A percentile compares a stretch with the other conserved stretches of the same genome.
phyloP scores from a whole-genome alignment of 2,329 filamentous ascomycete species.

The Aspergillus proliferans region DNA sequence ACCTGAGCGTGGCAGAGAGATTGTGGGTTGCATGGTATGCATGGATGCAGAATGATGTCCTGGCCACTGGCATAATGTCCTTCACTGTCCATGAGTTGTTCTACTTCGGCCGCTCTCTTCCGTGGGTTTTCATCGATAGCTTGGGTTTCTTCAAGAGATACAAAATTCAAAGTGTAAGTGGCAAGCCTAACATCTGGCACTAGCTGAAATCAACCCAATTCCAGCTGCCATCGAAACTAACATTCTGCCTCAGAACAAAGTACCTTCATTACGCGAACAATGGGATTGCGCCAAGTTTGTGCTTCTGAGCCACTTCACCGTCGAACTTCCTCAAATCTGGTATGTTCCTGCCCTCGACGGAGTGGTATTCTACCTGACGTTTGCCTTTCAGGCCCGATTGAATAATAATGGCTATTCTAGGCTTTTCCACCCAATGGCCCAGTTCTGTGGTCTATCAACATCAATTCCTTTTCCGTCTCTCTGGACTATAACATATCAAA shows the following conservation, averaged over 20 bases:
- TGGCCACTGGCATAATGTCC: conserved; percentile 96
- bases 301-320: conserved; percentile 91
- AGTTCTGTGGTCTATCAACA: conserved; percentile 82
- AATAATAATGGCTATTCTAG: conserved; percentile 20
- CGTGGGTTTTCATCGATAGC: conserved; percentile 86
- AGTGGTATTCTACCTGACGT: too few relatives aligned
- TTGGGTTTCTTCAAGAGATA: conserved; percentile 85
- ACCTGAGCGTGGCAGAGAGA: conserved; percentile 79
- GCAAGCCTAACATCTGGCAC: too few relatives aligned
- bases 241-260: conserved; percentile 57
- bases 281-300: conserved; percentile 91
- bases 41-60: conserved; percentile 94
- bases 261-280: conserved; percentile 88
- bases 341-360: conserved; percentile 10
- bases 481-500: conserved; percentile 84
- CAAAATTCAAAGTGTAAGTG: conserved; percentile 80
- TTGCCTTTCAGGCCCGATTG: too few relatives aligned
- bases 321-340: conserved; percentile 98
- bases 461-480: conserved; percentile 80
- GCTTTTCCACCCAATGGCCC: conserved; percentile 94
- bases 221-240: too few relatives aligned
- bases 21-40: conserved; percentile 96
- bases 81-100: conserved; percentile 90
- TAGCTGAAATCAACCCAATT: too few relatives aligned
- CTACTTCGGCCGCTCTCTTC: conserved; percentile 87